phyloP scores from a whole-genome alignment of 1,139 yeast species.

The Candida sanyaensis region DNA sequence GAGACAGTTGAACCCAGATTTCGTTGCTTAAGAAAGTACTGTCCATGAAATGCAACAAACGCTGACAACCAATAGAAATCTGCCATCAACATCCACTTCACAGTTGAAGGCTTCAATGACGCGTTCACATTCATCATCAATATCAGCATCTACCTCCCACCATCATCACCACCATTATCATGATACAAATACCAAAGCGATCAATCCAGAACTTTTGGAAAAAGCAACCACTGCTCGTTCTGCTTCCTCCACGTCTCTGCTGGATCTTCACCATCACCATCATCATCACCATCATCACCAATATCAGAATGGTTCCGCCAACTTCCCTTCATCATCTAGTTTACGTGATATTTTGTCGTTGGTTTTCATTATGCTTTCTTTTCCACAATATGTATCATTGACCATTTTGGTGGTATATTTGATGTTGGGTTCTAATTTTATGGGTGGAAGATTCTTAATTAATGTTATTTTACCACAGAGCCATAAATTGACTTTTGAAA shows the following conservation, averaged over 20 bases:
- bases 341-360: constrained; percentile 48
- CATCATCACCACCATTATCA: constrained; percentile 7
- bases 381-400: constrained; percentile 45
- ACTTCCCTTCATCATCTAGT: constrained; percentile 23
- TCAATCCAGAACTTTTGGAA: constrained; percentile 4
- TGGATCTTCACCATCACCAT: constrained; percentile 9
- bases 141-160: constrained; percentile 4
- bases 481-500: constrained; percentile 4
- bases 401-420: constrained; percentile 39
- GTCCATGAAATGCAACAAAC: constrained; percentile 7
- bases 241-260: constrained; percentile 6
- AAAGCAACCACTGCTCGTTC: constrained; percentile 4
- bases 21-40: neutral
- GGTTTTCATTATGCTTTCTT: constrained; percentile 38
- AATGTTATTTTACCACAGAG: constrained; percentile 16
- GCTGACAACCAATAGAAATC: constrained; percentile 5
- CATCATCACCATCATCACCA: constrained; percentile 11
- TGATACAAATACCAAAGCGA: neutral
- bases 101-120: neutral
- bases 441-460: constrained; percentile 44
- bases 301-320: constrained; percentile 7
- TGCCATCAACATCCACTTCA: constrained; percentile 1
- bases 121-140: constrained; percentile 1
- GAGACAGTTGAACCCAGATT: neutral
- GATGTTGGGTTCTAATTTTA: constrained; percentile 41